These are phyloP conservation scores for Botrytis tulipae DNA, from an alignment of 2,329 filamentous ascomycete species.

Conservation along the genomic window DNA sequence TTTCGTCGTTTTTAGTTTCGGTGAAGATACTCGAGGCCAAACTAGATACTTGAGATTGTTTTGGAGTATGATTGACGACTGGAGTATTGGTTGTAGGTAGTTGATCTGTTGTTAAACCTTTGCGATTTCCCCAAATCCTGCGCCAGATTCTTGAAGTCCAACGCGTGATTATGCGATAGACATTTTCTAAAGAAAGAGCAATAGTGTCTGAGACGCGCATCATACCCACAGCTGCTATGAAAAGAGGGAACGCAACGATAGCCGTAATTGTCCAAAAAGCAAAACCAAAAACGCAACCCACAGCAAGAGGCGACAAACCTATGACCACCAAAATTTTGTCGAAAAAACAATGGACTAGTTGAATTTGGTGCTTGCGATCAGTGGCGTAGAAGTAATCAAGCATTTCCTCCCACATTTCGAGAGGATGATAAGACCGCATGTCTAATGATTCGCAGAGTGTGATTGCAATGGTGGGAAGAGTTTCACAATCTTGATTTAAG, in stretches of 20 bases:
- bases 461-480: not conserved
- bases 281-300: not conserved
- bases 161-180: not conserved
- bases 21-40: rapidly evolving
- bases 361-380: not conserved
- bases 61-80: rapidly evolving
- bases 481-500: no score
- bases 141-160: not conserved
- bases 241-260: not conserved
- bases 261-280: not conserved
- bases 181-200: not conserved
- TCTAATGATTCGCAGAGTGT: not conserved
- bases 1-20: no score
- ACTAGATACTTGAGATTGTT: not conserved
- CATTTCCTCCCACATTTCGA: rapidly evolving
- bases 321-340: not conserved
- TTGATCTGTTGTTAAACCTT: not conserved
- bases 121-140: not conserved
- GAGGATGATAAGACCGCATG: not conserved
- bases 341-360: not conserved
- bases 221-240: not conserved
- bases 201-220: not conserved
- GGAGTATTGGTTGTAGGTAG: not conserved
- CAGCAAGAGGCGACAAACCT: not conserved
- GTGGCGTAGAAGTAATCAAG: rapidly evolving